Evolutionary conservation across 768 basidiomycete genomes (phyloP).

Genomic region (Pseudohyphozyma bogoriensis): DNA sequence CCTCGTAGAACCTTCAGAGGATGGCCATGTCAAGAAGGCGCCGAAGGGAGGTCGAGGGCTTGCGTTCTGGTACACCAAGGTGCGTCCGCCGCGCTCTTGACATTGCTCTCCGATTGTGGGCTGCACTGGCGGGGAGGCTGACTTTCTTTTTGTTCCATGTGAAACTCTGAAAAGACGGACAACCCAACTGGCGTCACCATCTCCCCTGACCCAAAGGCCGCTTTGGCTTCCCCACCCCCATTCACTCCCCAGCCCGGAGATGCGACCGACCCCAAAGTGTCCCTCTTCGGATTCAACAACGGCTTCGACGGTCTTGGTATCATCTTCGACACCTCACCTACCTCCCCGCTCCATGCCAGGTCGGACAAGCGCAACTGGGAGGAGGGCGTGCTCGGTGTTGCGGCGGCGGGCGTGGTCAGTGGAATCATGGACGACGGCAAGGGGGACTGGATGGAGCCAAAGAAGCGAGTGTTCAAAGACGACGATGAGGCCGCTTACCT

Average conservation of each 20-base stretch:
- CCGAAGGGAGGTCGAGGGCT: slow-evolving; percentile 31
- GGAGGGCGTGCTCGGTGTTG: neutral
- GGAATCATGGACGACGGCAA: slow-evolving; percentile 32
- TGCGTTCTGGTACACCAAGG: slow-evolving; percentile 33
- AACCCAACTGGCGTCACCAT: slow-evolving; percentile 11
- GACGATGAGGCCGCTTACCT: slow-evolving; percentile 30
- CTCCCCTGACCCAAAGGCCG: neutral
- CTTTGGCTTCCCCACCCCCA: slow-evolving; percentile 10
- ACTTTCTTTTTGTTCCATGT: too few relatives aligned
- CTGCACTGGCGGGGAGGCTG: too few relatives aligned
- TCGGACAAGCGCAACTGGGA: slow-evolving; percentile 17
- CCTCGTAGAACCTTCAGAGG: slow-evolving; percentile 1
- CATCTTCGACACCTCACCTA: slow-evolving; percentile 30
- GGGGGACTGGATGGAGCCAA: slow-evolving; percentile 23
- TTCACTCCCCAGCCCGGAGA: slow-evolving; percentile 1
- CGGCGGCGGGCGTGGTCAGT: slow-evolving; percentile 25
- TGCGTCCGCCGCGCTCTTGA: neutral
- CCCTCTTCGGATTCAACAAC: slow-evolving; percentile 29
- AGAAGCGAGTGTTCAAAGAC: slow-evolving; percentile 3
- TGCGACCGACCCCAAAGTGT: slow-evolving; percentile 21
- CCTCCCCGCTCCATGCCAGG: slow-evolving; percentile 22
- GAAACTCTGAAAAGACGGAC: neutral
- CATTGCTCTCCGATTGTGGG: too few relatives aligned
- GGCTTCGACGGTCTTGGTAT: slow-evolving; percentile 33
- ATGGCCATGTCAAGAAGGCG: slow-evolving; percentile 8